Evolutionary conservation across 495 filamentous ascomycete species (phyloP), one percentile per base, ranked within the genome.

Genomic region (Aspergillus leporis): DNA sequence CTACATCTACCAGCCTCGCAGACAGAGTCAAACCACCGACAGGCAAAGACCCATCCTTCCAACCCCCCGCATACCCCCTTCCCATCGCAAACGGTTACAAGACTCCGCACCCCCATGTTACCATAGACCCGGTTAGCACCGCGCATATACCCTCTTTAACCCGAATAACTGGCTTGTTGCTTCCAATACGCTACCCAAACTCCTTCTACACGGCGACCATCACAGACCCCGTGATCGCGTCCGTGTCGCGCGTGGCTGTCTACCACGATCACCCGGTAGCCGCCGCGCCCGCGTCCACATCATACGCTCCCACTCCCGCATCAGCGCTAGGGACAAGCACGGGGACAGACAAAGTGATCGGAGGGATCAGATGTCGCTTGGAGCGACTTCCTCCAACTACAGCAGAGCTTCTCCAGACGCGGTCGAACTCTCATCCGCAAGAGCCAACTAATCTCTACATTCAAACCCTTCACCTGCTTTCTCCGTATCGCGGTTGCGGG

Each of bases 141-240:
- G 75, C 77, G 28, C 85, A 92, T 71, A 78, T 97, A 57, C 81
- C 89, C 46, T 84, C 88, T 13, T 81, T 96, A 40, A 88, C 87
- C 23, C 86, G 90, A 41, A 91, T 97, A 59, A 97, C 92, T 64
- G 74, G 86, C 40, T 79, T 96, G 19, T 83, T 96, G 13, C 85
- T 98, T 5, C 93, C 93, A 21, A 89, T 97, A 63, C 83, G 84
- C 70, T 98, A 98, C 68, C 88, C 90, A 0, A 86, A 89, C 66
- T 83, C 81, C 34, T 98, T 98, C 83, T 98, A 96, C 79, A 79
- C 81, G 51, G 86, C 87, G 36, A 88, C 84, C 53, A 80, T 92
- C 61, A 78, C 86, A 6, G 88, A 93, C 28, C 76, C 85, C 6
- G 74, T 84, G 21, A 81, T 85, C 16, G 81, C 84, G 34, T 85